Evolutionary conservation across 371 early-diverging fungal genomes (phyloP).

Genomic region (Rhizomucor pusillus): DNA sequence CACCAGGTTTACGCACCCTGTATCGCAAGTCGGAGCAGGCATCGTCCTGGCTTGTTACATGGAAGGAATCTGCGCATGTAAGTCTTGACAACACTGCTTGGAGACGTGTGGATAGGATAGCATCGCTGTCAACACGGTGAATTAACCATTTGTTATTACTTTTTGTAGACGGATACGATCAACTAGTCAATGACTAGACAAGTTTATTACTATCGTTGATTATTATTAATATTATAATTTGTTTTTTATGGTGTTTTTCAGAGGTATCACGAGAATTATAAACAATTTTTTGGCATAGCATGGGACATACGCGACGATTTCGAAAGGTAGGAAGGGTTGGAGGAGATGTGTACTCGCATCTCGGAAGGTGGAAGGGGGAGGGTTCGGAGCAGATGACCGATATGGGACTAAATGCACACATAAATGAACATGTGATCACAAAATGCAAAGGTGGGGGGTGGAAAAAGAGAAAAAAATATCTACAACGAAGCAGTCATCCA

Average conservation of each 20-base stretch:
- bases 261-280: neutral
- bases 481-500: constrained; percentile 21
- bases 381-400: too few species aligned
- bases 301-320: neutral
- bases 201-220: neutral
- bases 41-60: constrained; percentile 75
- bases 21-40: constrained; percentile 75
- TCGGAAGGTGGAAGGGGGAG: too few species aligned
- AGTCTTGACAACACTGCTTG: constrained; percentile 9
- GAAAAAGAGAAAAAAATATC: constrained; percentile 6
- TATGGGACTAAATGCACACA: too few species aligned
- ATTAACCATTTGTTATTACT: too few species aligned
- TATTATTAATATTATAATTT: neutral
- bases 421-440: too few species aligned
- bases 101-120: too few species aligned
- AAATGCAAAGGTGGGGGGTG: too few species aligned
- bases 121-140: too few species aligned
- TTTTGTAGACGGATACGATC: constrained; percentile 38
- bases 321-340: too few species aligned
- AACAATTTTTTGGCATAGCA: neutral
- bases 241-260: neutral
- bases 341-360: too few species aligned
- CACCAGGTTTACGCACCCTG: constrained; percentile 70
- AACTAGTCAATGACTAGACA: constrained; percentile 30
- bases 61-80: constrained; percentile 67